These are phyloP conservation scores for Seiridium unicorne DNA, from an alignment of 2,329 filamentous ascomycete genomes.

Conservation along the genomic window DNA sequence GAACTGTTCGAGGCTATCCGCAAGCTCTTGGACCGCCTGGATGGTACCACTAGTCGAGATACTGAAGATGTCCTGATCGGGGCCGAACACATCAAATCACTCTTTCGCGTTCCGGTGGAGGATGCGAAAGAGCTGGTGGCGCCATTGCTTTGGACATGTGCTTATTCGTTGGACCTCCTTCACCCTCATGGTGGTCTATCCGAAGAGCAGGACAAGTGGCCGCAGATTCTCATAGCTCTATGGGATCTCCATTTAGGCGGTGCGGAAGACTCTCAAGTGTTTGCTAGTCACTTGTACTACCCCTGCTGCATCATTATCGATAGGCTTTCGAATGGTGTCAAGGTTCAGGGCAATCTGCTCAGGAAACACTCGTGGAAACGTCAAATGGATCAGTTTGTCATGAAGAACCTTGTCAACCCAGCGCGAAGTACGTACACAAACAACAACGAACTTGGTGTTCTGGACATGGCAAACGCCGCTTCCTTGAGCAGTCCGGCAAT, in stretches of 20 bases:
- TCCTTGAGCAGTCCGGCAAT: conserved; percentile 31
- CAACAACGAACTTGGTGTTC: conserved; percentile 36
- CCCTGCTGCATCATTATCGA: conserved; percentile 37
- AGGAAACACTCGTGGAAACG: conserved; percentile 39
- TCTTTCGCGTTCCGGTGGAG: conserved; percentile 49
- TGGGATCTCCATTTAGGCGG: conserved; percentile 57
- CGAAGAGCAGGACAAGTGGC: conserved; percentile 44
- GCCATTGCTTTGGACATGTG: conserved; percentile 45
- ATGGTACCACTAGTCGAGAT: conserved; percentile 26
- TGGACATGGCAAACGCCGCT: conserved; percentile 39
- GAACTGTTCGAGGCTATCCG: conserved; percentile 46
- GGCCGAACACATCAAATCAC: conserved; percentile 55
- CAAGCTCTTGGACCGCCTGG: conserved; percentile 44
- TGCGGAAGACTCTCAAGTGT: conserved; percentile 43
- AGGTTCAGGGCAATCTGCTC: conserved; percentile 17
- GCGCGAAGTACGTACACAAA: conserved; percentile 46
- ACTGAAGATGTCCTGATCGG: conserved; percentile 48
- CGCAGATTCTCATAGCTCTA: conserved; percentile 41
- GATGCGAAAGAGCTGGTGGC: conserved; percentile 46
- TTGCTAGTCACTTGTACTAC: conserved; percentile 45
- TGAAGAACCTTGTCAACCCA: conserved; percentile 50
- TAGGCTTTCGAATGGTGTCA: conserved; percentile 32
- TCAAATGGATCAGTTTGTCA: conserved; percentile 48
- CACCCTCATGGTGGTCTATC: conserved; percentile 27
- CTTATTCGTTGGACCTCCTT: conserved; percentile 31